These are phyloP conservation scores for Rhizopus microsporus DNA, from an alignment of 371 early-diverging fungal genomes.

Conservation along the genomic window DNA sequence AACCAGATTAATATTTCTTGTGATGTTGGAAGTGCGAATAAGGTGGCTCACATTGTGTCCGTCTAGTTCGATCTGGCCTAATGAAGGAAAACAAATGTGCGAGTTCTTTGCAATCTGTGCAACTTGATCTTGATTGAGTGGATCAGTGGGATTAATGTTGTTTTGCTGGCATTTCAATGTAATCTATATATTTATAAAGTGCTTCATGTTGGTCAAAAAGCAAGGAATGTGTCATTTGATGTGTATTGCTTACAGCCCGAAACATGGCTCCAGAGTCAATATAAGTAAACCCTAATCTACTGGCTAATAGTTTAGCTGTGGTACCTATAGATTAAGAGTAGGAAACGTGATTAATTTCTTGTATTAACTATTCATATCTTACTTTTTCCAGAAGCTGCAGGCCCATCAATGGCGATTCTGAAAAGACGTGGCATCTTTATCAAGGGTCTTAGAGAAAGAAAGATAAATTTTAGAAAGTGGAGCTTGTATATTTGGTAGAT, in stretches of 20 bases:
- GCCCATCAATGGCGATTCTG: slow-evolving; percentile 92
- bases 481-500: too few relatives aligned
- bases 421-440: slow-evolving; percentile 50
- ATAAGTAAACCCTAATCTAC: slow-evolving; percentile 72
- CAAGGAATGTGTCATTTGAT: not conserved
- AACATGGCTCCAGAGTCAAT: slow-evolving; percentile 83
- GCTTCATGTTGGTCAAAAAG: not conserved
- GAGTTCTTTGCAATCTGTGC: slow-evolving; percentile 26
- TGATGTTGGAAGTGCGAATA: slow-evolving; percentile 69
- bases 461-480: not conserved
- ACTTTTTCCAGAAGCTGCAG: slow-evolving; percentile 93
- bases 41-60: slow-evolving; percentile 66
- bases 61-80: slow-evolving; percentile 58
- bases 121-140: slow-evolving; percentile 29
- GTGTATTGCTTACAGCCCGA: slow-evolving; percentile 50
- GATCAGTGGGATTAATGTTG: slow-evolving; percentile 37
- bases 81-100: slow-evolving; percentile 29
- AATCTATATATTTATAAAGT: slow-evolving; percentile 34
- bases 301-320: slow-evolving; percentile 73
- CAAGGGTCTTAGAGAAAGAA: not conserved
- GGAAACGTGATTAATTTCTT: not conserved
- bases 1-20: slow-evolving; percentile 64
- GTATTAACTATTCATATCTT: slow-evolving; percentile 21
- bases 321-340: slow-evolving; percentile 51
- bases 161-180: slow-evolving; percentile 56